phyloP scores from a whole-genome alignment of 768 basidiomycete genomes.

The Roridomyces roridus region DNA sequence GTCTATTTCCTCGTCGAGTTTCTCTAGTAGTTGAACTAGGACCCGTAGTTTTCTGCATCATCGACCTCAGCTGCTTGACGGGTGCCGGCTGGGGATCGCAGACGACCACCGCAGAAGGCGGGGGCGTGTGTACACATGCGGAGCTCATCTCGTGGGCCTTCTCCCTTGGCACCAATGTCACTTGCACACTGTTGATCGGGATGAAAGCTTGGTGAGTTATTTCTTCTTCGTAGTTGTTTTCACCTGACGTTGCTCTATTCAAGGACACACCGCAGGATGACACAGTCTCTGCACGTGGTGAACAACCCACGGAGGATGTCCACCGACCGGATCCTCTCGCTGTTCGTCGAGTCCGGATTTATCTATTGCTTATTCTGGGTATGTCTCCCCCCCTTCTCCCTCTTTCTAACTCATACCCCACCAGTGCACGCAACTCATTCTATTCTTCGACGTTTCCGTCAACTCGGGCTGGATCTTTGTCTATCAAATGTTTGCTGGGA shows the following conservation, averaged over 20 bases:
- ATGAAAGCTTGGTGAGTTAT: slow-evolving; percentile 13
- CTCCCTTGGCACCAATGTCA: slow-evolving; percentile 3
- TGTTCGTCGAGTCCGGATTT: slow-evolving; percentile 17
- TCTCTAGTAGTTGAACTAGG: too few species aligned
- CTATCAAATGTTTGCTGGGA: not conserved
- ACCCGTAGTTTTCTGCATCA: not conserved
- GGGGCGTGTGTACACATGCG: not conserved
- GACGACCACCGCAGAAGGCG: not conserved
- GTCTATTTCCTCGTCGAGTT: too few species aligned
- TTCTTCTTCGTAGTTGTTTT: not conserved
- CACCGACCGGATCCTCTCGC: slow-evolving; percentile 2
- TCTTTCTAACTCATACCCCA: not conserved
- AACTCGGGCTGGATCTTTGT: not conserved
- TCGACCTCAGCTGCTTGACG: not conserved
- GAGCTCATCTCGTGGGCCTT: slow-evolving; percentile 11
- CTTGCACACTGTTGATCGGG: slow-evolving; percentile 2
- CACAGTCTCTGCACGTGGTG: too few species aligned
- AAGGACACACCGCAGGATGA: not conserved
- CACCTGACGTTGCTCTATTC: not conserved
- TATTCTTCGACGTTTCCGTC: slow-evolving; percentile 2
- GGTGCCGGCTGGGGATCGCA: not conserved
- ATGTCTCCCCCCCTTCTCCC: too few species aligned
- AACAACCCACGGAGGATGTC: too few species aligned
- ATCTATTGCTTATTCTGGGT: slow-evolving; percentile 19
- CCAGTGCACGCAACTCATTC: slow-evolving; percentile 8